Percentiles rank a stretch among this genome's conserved stretches.
Evolutionary conservation across 495 filamentous ascomycete genomes (phyloP).

Genomic region (Penicillium macrosclerotiorum): DNA sequence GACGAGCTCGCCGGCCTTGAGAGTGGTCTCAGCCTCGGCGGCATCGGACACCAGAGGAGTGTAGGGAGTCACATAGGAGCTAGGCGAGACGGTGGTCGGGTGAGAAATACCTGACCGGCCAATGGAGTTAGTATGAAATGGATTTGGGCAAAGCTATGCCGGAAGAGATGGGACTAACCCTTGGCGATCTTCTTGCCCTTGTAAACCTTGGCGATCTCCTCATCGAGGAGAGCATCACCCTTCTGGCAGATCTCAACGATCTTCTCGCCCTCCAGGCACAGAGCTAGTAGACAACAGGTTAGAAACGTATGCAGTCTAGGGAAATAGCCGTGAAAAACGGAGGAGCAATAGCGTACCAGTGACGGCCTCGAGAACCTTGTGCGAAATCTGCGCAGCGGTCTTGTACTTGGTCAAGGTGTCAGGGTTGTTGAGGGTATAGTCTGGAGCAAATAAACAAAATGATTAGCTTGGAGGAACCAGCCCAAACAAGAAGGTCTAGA

Average conservation of each 20-base stretch:
- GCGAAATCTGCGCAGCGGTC: constrained; percentile 88
- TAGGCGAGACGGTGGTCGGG: constrained; percentile 93
- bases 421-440: constrained; percentile 93
- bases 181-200: constrained; percentile 96
- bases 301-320: constrained; percentile 19
- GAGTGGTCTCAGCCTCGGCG: constrained; percentile 71
- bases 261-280: constrained; percentile 81
- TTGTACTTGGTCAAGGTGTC: constrained; percentile 99
- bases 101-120: constrained; percentile 71
- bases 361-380: constrained; percentile 89
- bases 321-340: not conserved
- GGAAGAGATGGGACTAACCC: constrained; percentile 51
- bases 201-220: constrained; percentile 93
- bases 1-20: constrained; percentile 81
- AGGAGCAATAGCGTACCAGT: constrained; percentile 44
- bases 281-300: constrained; percentile 48
- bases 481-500: not conserved
- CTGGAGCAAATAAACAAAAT: constrained; percentile 40
- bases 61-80: constrained; percentile 93
- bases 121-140: constrained; percentile 14
- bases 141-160: not conserved
- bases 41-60: constrained; percentile 83
- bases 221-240: constrained; percentile 91
- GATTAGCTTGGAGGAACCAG: constrained; percentile 3
- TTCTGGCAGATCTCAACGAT: constrained; percentile 90